Evolutionary conservation across 2,329 filamentous ascomycete genomes (phyloP).

Genomic region (Alternaria consortialis): DNA sequence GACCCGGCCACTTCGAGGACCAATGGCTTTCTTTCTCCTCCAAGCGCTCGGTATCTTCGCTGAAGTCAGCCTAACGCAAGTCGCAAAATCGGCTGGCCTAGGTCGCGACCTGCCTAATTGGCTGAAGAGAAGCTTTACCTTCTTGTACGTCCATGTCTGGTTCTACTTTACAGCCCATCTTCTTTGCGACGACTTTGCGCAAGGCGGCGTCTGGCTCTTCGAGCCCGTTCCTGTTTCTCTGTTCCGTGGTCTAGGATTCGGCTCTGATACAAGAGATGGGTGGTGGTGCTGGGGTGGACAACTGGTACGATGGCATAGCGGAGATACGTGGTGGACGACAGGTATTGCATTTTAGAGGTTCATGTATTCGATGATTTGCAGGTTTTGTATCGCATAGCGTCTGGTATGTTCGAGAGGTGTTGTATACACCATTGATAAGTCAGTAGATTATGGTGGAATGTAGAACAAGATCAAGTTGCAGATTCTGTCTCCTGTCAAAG

Average conservation of each 20-base stretch:
- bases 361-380: neutral
- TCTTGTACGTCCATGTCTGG: conserved; percentile 71
- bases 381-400: neutral
- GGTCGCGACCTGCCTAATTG: conserved; percentile 54
- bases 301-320: conserved; percentile 67
- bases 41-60: conserved; percentile 72
- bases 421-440: neutral
- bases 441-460: neutral
- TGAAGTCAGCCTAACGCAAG: conserved; percentile 55
- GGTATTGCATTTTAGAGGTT: conserved; percentile 56
- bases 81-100: conserved; percentile 47
- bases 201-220: conserved; percentile 77
- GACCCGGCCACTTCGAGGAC: conserved; percentile 59
- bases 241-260: conserved; percentile 72
- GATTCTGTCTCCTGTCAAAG: neutral
- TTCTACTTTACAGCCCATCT: conserved; percentile 70
- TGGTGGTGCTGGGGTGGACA: conserved; percentile 73
- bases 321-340: conserved; percentile 70
- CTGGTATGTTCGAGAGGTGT: neutral
- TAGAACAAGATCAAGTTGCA: neutral
- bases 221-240: conserved; percentile 83
- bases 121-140: conserved; percentile 65
- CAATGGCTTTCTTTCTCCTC: conserved; percentile 74
- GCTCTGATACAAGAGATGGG: conserved; percentile 63
- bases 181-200: conserved; percentile 79